Evolutionary conservation across 495 filamentous ascomycete genomes (phyloP), one percentile per base, ranked within the genome.

Genomic region (Lindgomyces ingoldianus): DNA sequence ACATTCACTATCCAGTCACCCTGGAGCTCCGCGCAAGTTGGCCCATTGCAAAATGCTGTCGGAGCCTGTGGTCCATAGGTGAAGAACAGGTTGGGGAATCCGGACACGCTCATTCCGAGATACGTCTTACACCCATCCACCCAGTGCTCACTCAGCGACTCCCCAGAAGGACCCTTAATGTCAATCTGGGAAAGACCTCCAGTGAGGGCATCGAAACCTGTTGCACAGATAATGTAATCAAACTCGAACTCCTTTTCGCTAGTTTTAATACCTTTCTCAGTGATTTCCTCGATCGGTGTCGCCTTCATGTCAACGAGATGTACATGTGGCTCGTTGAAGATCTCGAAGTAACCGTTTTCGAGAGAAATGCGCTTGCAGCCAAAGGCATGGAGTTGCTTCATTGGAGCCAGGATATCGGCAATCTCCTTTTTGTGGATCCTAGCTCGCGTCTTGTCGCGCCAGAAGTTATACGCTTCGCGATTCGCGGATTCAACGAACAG

Each of bases 41-140:
- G 64, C 24, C 64, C 64, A 27, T 62, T 68, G 41, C 50, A 56
- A 41, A 63, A 50, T 14, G 59, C 72, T 16, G 65, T 70, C 24
- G 66, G 66, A 24, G 64, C 64, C 33, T 78, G 74, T 11, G 74
- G 77, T 2, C 77, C 77, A 24, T 70, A 72, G 42, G 73, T 66
- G 36, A 75, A 69, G 60, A 76, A 75, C 70, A 76, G 73, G 41
- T 79, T 78, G 12, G 76, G 77, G 33, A 75, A 75, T 1, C 65
- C 64, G 2, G 53, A 55, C 0, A 67, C 64, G 1, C 60, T 57
- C 24, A 77, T 47, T 3, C 72, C 71, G 0, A 78, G 58, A 19
- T 75, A 74, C 0, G 75, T 70, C 11, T 73, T 61, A 0, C 66
- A 62, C 3, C 70, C 64, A 11, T 72, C 59, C 16, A 65, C 66